Percentiles rank a stretch among this genome's conserved stretches.
Evolutionary conservation across 495 filamentous ascomycete genomes (phyloP).

Genomic region (Talaromyces thailandensis): DNA sequence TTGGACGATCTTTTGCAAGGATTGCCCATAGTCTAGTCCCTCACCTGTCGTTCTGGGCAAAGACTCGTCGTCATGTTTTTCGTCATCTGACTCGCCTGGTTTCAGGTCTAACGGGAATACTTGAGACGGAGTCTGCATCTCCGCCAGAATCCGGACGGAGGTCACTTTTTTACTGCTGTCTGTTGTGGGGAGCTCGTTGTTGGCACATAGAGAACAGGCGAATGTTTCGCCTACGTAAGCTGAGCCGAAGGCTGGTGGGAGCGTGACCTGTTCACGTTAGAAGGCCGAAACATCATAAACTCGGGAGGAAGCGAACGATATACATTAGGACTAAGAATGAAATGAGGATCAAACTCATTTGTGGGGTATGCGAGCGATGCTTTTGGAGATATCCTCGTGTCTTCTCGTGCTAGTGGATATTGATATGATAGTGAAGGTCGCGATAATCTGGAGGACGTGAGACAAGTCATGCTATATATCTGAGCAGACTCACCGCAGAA

Average conservation of each 20-base stretch:
- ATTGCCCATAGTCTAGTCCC: conserved; percentile 55
- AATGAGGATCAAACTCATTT: conserved; percentile 34
- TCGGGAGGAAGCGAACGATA: conserved; percentile 4
- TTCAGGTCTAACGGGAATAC: conserved; percentile 48
- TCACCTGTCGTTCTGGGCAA: conserved; percentile 14
- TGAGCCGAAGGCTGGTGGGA: conserved; percentile 85
- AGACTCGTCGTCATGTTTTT: conserved; percentile 7
- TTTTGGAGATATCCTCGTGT: conserved; percentile 38
- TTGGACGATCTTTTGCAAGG: conserved; percentile 71
- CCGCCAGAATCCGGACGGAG: conserved; percentile 73
- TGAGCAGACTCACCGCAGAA: conserved; percentile 36
- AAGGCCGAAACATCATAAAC: not conserved
- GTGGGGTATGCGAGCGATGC: conserved; percentile 47
- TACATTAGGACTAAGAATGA: conserved; percentile 55
- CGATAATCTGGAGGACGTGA: conserved; percentile 32
- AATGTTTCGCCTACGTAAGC: conserved; percentile 96
- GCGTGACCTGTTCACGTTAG: conserved; percentile 50
- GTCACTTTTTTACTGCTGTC: conserved; percentile 48
- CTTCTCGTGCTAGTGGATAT: conserved; percentile 45
- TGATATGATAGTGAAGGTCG: conserved; percentile 47
- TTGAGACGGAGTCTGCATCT: conserved; percentile 85
- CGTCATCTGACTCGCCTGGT: conserved; percentile 25
- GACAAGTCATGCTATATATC: not conserved
- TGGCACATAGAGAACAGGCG: conserved; percentile 85
- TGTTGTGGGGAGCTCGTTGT: conserved; percentile 60